Base-by-base conservation (phyloP, 768 basidiomycete genomes). In the Steccherinum ochraceum region DNA sequence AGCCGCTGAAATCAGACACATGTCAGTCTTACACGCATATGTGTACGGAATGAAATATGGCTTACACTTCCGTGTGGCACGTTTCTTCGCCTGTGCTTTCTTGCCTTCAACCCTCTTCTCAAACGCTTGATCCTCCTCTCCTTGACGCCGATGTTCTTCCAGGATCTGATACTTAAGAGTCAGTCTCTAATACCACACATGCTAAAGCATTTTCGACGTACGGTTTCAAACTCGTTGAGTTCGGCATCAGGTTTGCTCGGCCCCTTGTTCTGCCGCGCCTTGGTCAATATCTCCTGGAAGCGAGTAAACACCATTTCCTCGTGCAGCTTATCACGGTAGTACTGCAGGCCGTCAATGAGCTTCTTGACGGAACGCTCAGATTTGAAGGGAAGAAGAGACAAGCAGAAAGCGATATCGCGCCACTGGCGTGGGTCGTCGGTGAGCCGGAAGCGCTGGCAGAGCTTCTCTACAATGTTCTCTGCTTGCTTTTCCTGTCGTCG, bases 291-390 rank as follows among this genome's bases (percentile, higher is more conserved):
- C 63, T 98, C 94, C 23, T 76, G 77, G 67, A 99, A 97, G 43
- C 83, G 73, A 24, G 73, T 75, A 64, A 77, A 97, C 4, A 99
- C 95, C 1, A 67, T 72, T 40, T 81, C 74, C 54, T 98, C 94
- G 68, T 95, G 90, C 39, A 99, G 71, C 69, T 99, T 99, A 73
- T 98, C 96, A 48, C 93, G 86, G 61, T 99, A 99, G 69, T 84
- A 88, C 43, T 86, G 90, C 21, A 99, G 66, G 1, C 82, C 93
- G 56, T 98, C 95, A 58, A 93, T 89, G 53, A 98, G 80, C 65
- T 94, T 96, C 79, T 96, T 97, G 60, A 97, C 82, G 0, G 93
- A 95, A 25, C 89, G 80, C 58, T 99, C 96, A 1, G 93, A 94
- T 65, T 97, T 97, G 87, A 90, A 99, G 0, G 93, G 95, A 13